phyloP scores from a whole-genome alignment of 1,139 yeast genomes.

The Blastobotrys persicus region DNA sequence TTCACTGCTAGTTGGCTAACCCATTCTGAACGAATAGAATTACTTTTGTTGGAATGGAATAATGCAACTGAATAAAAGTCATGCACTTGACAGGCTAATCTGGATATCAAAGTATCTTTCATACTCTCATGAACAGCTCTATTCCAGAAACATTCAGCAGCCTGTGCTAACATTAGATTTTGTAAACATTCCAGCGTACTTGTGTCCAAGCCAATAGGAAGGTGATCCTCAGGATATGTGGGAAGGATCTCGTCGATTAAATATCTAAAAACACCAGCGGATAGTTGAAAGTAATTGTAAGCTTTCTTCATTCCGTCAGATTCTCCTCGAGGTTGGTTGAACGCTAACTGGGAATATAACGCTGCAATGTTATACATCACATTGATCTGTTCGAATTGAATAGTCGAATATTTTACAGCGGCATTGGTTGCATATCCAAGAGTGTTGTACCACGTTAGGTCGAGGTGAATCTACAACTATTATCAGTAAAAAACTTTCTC shows the following conservation, averaged over 20 bases:
- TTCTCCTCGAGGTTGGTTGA: conserved; percentile 38
- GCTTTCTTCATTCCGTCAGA: conserved; percentile 61
- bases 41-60: conserved; percentile 47
- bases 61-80: conserved; percentile 53
- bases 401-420: conserved; percentile 35
- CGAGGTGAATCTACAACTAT: conserved; percentile 34
- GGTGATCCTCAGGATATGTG: conserved; percentile 23
- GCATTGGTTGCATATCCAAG: conserved; percentile 54
- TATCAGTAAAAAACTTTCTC: conserved; percentile 4
- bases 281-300: conserved; percentile 57
- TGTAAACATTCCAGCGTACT: conserved; percentile 46
- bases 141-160: conserved; percentile 85
- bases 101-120: conserved; percentile 62
- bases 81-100: conserved; percentile 62
- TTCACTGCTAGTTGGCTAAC: conserved; percentile 58
- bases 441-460: conserved; percentile 72
- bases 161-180: conserved; percentile 70
- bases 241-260: conserved; percentile 37
- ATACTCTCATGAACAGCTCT: conserved; percentile 58
- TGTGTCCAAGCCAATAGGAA: conserved; percentile 47
- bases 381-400: conserved; percentile 58
- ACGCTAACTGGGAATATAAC: conserved; percentile 56
- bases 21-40: conserved; percentile 61
- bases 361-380: conserved; percentile 69
- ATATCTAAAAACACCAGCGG: conserved; percentile 65